Percentiles rank a stretch among this genome's conserved stretches.
These are phyloP conservation scores for Sclerotiophoma versabilis DNA, from an alignment of 2,329 filamentous ascomycete species.

Conservation along the genomic window DNA sequence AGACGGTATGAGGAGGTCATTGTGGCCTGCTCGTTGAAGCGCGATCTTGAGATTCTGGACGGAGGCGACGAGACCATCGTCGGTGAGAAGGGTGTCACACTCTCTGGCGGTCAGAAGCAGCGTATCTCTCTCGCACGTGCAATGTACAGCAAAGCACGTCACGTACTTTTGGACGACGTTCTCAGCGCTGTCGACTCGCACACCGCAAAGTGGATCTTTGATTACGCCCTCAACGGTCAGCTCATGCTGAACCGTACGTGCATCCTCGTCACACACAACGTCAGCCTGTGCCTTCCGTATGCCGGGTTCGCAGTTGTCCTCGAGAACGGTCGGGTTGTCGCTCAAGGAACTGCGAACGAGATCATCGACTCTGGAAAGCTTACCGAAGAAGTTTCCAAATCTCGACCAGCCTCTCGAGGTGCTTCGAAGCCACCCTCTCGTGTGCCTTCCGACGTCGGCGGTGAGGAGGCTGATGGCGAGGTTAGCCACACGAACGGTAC, in stretches of 20 bases:
- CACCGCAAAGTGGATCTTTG: slow-evolving; percentile 97
- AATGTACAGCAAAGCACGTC: slow-evolving; percentile 92
- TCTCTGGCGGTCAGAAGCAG: slow-evolving; percentile 97
- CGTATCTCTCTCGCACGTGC: slow-evolving; percentile 95
- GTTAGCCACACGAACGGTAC: slow-evolving; percentile 57
- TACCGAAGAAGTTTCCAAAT: slow-evolving; percentile 83
- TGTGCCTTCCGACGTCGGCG: slow-evolving; percentile 74
- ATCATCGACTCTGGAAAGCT: slow-evolving; percentile 88
- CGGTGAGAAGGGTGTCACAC: slow-evolving; percentile 94
- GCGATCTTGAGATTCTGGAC: slow-evolving; percentile 90
- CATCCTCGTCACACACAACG: slow-evolving; percentile 94
- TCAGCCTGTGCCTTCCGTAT: slow-evolving; percentile 82
- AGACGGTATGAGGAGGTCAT: slow-evolving; percentile 87
- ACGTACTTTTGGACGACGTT: slow-evolving; percentile 92
- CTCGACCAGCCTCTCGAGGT: slow-evolving; percentile 71
- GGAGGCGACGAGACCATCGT: slow-evolving; percentile 92
- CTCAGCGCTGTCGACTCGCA: slow-evolving; percentile 97
- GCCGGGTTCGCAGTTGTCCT: slow-evolving; percentile 83
- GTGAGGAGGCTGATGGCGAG: slow-evolving; percentile 34
- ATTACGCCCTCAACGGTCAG: slow-evolving; percentile 86
- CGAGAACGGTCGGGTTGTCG: slow-evolving; percentile 81
- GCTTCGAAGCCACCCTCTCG: slow-evolving; percentile 79
- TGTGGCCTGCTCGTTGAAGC: slow-evolving; percentile 86
- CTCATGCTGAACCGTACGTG: slow-evolving; percentile 90
- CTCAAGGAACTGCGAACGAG: slow-evolving; percentile 78